Base-by-base conservation (phyloP, 306 rosid species). In the Glycine soja region DNA sequence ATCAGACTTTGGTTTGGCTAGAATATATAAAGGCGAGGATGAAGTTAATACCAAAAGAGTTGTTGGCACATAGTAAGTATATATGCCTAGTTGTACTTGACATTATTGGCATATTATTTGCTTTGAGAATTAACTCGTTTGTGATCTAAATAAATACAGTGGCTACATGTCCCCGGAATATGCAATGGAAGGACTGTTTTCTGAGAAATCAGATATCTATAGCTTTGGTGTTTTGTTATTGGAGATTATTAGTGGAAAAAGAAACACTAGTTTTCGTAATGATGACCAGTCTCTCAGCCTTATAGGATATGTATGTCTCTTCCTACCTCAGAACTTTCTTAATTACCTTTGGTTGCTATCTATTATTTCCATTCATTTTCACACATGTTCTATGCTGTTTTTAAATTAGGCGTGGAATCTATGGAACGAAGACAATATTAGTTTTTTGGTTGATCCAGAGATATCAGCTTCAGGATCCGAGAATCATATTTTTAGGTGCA, bases 391-490 rank as follows among this genome's bases (percentile, higher is more conserved):
- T 73, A 5, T 40, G 45, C 8, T 66, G 14, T 10, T 68, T 24
- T 62, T 76, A 45, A 45, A 67, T 51, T 52, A 82, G 88, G 86
- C 88, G 3, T 86, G 88, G 88, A 82, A 75, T 70, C 73, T 86
- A 11, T 86, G 88, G 86, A 86, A 86, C 5, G 76, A 82, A 42
- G 84, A 66, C 18, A 70, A 53, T 24, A 74, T 82, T 43, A 15
- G 5, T 18, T 19, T 70, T 3, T 74, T 86, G 57, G 48, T 82
- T 68, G 81, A 78, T 74, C 65, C 78, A 69, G 79, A 74, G 14
- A 78, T 78, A 74, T 74, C 34, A 59, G 65, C 40, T 82, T 56
- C 79, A 59, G 48, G 66, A 11, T 78, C 57, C 19, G 81, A 70
- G 78, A 46, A 45, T 13, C 65, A 86, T 14, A 86, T 86, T 11